A percentile compares a stretch with the other conserved stretches of the same genome.
Evolutionary conservation across 768 basidiomycete genomes (phyloP).

Genomic region (Psilocybe cyanescens): DNA sequence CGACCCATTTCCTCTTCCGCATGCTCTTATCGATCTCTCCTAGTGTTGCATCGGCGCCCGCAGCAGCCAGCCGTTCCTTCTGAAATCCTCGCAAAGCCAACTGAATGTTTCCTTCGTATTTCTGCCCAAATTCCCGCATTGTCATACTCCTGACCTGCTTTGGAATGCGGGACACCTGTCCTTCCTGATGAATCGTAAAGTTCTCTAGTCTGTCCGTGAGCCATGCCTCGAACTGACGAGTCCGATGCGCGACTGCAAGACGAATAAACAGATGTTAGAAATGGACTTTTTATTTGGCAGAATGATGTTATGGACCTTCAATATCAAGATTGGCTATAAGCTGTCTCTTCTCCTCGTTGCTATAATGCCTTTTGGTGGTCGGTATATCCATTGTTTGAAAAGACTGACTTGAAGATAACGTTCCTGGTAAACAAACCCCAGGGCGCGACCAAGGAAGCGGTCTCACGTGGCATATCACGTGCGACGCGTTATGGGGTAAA

Average conservation of each 20-base stretch:
- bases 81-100: slow-evolving; percentile 70
- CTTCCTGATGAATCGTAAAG: slow-evolving; percentile 77
- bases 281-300: neutral
- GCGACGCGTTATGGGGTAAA: slow-evolving; percentile 35
- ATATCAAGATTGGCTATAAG: slow-evolving; percentile 79
- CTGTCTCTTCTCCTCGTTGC: slow-evolving; percentile 74
- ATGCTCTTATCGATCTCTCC: slow-evolving; percentile 68
- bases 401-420: neutral
- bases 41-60: slow-evolving; percentile 49
- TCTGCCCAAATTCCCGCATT: slow-evolving; percentile 78
- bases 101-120: slow-evolving; percentile 78
- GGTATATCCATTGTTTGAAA: slow-evolving; percentile 32
- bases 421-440: slow-evolving; percentile 24
- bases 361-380: slow-evolving; percentile 40
- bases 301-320: slow-evolving; percentile 56
- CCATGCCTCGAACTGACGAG: slow-evolving; percentile 75
- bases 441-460: slow-evolving; percentile 19
- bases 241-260: slow-evolving; percentile 68
- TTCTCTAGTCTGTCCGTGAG: slow-evolving; percentile 74
- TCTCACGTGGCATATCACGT: slow-evolving; percentile 36
- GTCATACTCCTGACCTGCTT: slow-evolving; percentile 73
- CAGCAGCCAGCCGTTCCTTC: slow-evolving; percentile 59
- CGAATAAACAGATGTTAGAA: slow-evolving; percentile 9
- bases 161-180: slow-evolving; percentile 73
- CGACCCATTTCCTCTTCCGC: slow-evolving; percentile 80